These are phyloP conservation scores for Lolium rigidum DNA, from an alignment of 176 grass and related monocot species.

Conservation along the genomic window DNA sequence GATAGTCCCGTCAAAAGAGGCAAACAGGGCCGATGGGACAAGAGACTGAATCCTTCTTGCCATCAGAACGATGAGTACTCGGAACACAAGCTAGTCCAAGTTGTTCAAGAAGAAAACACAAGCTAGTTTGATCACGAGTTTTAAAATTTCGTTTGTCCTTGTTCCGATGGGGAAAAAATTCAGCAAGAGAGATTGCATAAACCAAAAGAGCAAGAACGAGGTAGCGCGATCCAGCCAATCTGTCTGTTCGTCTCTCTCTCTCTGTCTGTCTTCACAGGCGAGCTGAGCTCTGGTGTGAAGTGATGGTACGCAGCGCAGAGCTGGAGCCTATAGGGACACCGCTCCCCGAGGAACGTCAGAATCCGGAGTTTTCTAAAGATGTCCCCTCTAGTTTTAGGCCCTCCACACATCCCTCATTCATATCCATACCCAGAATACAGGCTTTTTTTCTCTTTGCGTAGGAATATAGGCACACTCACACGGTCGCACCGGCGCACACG, in stretches of 20 bases:
- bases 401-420: too few species aligned
- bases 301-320: background rate
- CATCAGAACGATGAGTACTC: background rate
- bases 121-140: background rate
- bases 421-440: too few species aligned
- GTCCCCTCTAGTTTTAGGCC: too few species aligned
- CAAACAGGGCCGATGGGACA: background rate
- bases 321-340: background rate
- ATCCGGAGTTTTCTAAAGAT: background rate
- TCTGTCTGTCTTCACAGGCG: background rate
- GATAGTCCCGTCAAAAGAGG: background rate
- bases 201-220: slow-evolving; percentile 12
- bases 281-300: background rate
- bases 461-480: too few species aligned
- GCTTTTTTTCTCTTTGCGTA: too few species aligned
- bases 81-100: background rate
- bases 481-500: too few species aligned
- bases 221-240: background rate
- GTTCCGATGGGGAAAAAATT: too few species aligned
- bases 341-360: background rate
- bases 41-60: background rate
- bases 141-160: background rate
- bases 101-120: background rate
- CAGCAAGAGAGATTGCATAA: background rate
- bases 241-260: background rate